Evolutionary conservation across 2,329 filamentous ascomycete genomes (phyloP), one percentile per base, ranked within the genome.

Genomic region (Pseudocercospora crystallina): DNA sequence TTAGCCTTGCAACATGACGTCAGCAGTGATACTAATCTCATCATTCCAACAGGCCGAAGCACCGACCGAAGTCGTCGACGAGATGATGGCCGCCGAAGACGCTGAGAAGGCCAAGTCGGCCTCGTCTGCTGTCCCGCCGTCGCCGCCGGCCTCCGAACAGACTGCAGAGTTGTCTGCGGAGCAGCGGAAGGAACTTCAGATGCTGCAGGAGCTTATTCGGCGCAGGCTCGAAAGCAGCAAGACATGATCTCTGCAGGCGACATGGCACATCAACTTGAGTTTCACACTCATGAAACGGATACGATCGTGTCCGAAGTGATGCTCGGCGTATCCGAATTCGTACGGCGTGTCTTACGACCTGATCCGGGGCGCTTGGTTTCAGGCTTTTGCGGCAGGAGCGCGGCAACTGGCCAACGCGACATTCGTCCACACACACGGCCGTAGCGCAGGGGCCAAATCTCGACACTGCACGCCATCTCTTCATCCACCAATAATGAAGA

Each of bases 11-110:
- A 26, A 14, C 31, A 59, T 60, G 56, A 61, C 53, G 52, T 65
- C 54, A 58, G 55, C 44, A 44, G 38, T 37, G 38, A 58, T 59
- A 51, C 62, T 65, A 59, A 66, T 56, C 37, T 48, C n/a, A 15
- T 60, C 54, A 41, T 55, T 53, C 20, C 20, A 33, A 37, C 47
- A 75, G 73, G 64, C 68, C 49, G 69, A 75, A 65, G 74, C 74
- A 39, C 70, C 73, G 17, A 54, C 63, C n/a, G 64, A 67, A 43
- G 71, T 74, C n/a, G 63, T 74, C 13, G 61, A 66, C 5, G 49
- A 71, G 39, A 69, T 73, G 39, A 67, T 66, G 56, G 67, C 62
- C 17, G 57, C 58, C 30, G 61, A 68, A 46, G 49, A 57, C n/a
- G 51, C 57, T 38, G 60, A 59, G 44, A 55, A 62, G 53, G 43